Base-by-base conservation (phyloP, 495 filamentous ascomycete species). In the Penicillium coprophilum region DNA sequence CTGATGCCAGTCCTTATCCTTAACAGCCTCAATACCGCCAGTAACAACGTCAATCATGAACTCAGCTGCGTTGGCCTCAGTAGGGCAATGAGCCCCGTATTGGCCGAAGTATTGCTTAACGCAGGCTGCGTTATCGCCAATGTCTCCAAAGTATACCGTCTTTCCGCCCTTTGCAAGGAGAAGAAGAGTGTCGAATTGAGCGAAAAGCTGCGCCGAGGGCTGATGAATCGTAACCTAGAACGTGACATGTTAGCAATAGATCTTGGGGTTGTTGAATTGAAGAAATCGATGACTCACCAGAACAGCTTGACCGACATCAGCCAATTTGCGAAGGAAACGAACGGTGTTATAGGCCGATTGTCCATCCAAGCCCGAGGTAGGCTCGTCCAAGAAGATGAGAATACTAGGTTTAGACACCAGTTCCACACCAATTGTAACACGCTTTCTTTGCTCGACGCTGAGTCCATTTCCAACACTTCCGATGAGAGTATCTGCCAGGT, bases 11-110 rank as follows among this genome's bases (percentile, higher is more conserved):
- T 87, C 77, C 30, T 79, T 68, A 34, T 63, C 69, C 34, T 74
- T 73, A 13, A 63, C 61, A 9, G 27, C 50, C 57, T 70, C 34
- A 65, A 63, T 48, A 32, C 62, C 52, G 24, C 73, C 70, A 3
- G 71, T 65, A 48, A 92, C 92, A 50, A 89, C 87, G 60, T 95
- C 90, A 34, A 97, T 80, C 88, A 97, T 96, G 84, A 88, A 91
- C 67, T 97, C 92, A 17, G 92, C 92, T 28, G 91, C 90, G 53
- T 81, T 97, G 19, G 87, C 85, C 11, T 86, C 82, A 2, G 73
- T 56, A 2, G 89, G 88, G 69, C 91, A 96, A n/a, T 80, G 72
- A 4, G 86, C 89, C 24, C 89, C 85, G 62, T 92, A 84, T 51
- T 82, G 77, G 63, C 86, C 85, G 58, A 96, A 96, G 73, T 96